Evolutionary conservation across 371 early-diverging fungal genomes (phyloP), one percentile per base, ranked within the genome.

Genomic region (Batkoa obscura): DNA sequence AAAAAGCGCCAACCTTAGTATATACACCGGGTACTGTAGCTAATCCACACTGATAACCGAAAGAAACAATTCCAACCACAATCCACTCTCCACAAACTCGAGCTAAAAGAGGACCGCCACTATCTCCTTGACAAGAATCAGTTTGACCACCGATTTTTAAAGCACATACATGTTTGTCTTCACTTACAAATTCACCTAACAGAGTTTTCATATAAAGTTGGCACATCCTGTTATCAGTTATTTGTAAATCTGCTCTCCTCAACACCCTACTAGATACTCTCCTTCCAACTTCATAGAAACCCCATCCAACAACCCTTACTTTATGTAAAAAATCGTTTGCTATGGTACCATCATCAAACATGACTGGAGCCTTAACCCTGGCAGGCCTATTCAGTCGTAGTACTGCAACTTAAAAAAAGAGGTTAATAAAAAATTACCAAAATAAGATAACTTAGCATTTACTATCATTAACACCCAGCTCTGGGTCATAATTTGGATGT

Each of bases 121-220:
- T 32, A 35, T 50, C 50, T 35, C 50, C 50, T 35, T 50, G 50
- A 15, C 50, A 50, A 12, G 50, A 50, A 34, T 50, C 50, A 17
- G 47, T 23, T 17, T 47, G 47, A 30, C 47, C 47, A 47, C 47
- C 47, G 17, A 47, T 47, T 13, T 47, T 9, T 13, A 47, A 8
- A 8, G 47, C 47, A 30, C 47, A 47, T 30, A 47, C 8, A 17
- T 47, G 47, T 9, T 6, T 17, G 9, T 8, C 30, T 13, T 9
- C 13, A 13, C 8, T 8, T 8, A 47, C 17, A 17, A 13, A 15
- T 17, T 15, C 17, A 13, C 17, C 17, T 13, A 47, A 9, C 8
- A 47, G 30, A 9, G 13, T 13, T 23, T 17, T 47, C 47, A 47
- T 47, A 17, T 47, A 47, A 6, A 47, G n/a, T 23, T 17, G 9